Conservation (phyloP, 768 basidiomycete species). For the Fistulinella prunicolor region DNA sequence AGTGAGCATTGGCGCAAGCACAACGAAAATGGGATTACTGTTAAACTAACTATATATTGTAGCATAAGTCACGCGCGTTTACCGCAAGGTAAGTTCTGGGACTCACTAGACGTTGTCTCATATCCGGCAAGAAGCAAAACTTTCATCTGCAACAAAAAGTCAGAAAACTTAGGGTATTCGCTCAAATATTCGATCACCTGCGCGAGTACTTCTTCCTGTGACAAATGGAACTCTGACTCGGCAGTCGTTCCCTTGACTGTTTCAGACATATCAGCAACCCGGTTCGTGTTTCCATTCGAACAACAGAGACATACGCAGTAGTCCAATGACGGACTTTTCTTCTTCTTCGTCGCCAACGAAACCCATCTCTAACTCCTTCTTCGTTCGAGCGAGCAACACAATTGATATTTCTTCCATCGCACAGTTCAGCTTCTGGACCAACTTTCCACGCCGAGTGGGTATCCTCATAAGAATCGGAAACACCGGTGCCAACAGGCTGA, state of each 20-base stretch:
- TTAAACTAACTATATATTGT: conserved; percentile 15
- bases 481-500: conserved; percentile 36
- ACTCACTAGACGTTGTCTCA: conserved; percentile 23
- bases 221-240: conserved; percentile 24
- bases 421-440: conserved; percentile 28
- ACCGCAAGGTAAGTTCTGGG: neutral
- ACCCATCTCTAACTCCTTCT: conserved; percentile 30
- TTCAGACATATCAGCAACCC: neutral
- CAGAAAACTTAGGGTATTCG: neutral
- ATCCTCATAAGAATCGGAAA: conserved; percentile 37
- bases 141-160: conserved; percentile 16
- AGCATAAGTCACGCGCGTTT: neutral
- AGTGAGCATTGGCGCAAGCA: neutral
- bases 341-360: conserved; percentile 23
- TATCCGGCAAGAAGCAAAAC: conserved; percentile 21
- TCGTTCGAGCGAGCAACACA: conserved; percentile 36
- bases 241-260: conserved; percentile 38
- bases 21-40: conserved; percentile 4
- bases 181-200: conserved; percentile 12
- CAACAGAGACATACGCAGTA: conserved; percentile 21
- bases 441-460: conserved; percentile 36
- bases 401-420: conserved; percentile 42
- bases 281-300: neutral
- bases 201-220: conserved; percentile 27
- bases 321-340: conserved; percentile 26